Conservation (phyloP, 2,329 filamentous ascomycete species). For the Neopestalotiopsis sp. region DNA sequence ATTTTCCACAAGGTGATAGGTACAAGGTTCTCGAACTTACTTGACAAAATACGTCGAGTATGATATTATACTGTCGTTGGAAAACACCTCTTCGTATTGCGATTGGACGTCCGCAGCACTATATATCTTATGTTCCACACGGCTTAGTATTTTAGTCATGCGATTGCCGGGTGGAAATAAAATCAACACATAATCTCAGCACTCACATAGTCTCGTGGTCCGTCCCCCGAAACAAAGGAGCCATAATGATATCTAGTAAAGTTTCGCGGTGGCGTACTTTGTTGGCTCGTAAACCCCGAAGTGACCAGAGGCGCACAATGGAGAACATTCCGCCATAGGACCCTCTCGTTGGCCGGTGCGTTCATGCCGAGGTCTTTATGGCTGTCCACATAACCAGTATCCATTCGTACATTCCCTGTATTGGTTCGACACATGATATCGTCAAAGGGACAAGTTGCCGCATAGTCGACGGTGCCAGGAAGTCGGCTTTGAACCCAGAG, state of each 20-base stretch:
- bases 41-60: not conserved
- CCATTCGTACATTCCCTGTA: constrained; percentile 16
- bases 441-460: constrained; percentile 22
- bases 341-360: constrained; percentile 12
- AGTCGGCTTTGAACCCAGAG: not conserved
- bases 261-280: not conserved
- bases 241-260: constrained; percentile 17
- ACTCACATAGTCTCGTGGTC: not conserved
- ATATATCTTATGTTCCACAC: not conserved
- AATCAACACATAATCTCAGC: too few species aligned
- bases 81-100: constrained; percentile 1
- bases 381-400: constrained; percentile 24
- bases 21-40: not conserved
- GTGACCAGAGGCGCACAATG: constrained; percentile 22
- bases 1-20: too few species aligned
- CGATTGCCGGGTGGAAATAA: too few species aligned
- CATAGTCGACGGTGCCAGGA: not conserved
- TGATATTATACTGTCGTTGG: not conserved
- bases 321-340: constrained; percentile 19
- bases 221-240: not conserved
- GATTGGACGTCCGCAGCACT: not conserved
- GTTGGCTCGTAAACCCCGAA: not conserved
- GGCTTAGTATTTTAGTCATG: too few species aligned
- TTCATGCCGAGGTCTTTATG: constrained; percentile 23
- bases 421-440: constrained; percentile 17